phyloP scores from a whole-genome alignment of 306 rosid species.

The Senna tora region DNA sequence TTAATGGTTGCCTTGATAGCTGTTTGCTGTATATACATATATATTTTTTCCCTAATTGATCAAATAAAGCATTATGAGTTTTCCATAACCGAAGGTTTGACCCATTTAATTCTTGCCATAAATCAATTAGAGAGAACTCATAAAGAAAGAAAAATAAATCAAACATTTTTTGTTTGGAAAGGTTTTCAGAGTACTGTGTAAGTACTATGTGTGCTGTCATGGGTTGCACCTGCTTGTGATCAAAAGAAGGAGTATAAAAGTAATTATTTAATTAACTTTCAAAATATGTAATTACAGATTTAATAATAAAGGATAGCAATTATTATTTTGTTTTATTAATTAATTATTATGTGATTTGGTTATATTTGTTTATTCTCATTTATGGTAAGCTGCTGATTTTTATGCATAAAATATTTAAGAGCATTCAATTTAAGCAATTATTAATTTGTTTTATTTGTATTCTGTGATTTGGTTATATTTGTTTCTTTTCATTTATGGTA shows the following conservation, averaged over 20 bases:
- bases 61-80: slow-evolving; percentile 18
- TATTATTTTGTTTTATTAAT: slow-evolving; percentile 13
- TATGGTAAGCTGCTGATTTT: not conserved
- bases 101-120: slow-evolving; percentile 27
- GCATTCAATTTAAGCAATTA: too few relatives aligned
- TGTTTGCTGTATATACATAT: not conserved
- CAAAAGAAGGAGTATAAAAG: not conserved
- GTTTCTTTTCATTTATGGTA: not conserved
- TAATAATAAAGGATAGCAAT: slow-evolving; percentile 10
- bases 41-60: not conserved
- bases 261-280: not conserved
- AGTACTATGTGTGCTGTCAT: not conserved
- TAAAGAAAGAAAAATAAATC: slow-evolving; percentile 25
- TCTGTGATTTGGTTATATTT: slow-evolving; percentile 16
- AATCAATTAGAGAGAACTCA: not conserved
- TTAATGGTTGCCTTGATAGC: slow-evolving; percentile 6
- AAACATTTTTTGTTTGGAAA: slow-evolving; percentile 20
- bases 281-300: slow-evolving; percentile 10
- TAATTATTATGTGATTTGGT: slow-evolving; percentile 14
- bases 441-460: slow-evolving; percentile 17
- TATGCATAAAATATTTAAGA: too few relatives aligned
- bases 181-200: not conserved
- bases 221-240: not conserved
- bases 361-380: not conserved
- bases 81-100: slow-evolving; percentile 23